Evolutionary conservation across 495 filamentous ascomycete species (phyloP).

Genomic region (Cryomyces minteri): DNA sequence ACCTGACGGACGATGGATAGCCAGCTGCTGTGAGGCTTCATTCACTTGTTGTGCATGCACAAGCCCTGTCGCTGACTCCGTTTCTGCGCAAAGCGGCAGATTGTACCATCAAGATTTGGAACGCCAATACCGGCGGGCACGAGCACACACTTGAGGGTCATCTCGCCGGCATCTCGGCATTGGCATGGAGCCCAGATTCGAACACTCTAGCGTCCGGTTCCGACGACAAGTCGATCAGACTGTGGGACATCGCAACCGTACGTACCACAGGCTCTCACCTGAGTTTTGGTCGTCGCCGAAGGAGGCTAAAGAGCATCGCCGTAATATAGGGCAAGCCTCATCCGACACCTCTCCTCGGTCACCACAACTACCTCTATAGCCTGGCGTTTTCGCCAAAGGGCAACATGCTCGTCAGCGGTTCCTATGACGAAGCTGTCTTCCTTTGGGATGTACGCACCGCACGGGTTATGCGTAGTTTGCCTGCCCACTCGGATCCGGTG

Average conservation of each 20-base stretch:
- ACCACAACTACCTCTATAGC: slow-evolving; percentile 90
- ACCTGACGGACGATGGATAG: slow-evolving; percentile 75
- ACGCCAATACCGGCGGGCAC: slow-evolving; percentile 54
- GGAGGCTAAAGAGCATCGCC: slow-evolving; percentile 3
- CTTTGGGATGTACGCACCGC: slow-evolving; percentile 87
- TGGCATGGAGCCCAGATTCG: slow-evolving; percentile 83
- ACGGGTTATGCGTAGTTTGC: slow-evolving; percentile 68
- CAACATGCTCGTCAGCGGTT: slow-evolving; percentile 85
- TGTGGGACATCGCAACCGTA: slow-evolving; percentile 76
- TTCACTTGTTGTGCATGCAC: background rate
- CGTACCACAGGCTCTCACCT: slow-evolving; percentile 12
- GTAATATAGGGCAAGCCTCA: slow-evolving; percentile 35
- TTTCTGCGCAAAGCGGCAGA: slow-evolving; percentile 44
- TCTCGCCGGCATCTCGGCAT: slow-evolving; percentile 72
- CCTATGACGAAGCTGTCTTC: slow-evolving; percentile 93
- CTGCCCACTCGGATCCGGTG: slow-evolving; percentile 89
- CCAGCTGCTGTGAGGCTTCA: slow-evolving; percentile 48
- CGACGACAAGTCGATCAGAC: slow-evolving; percentile 86
- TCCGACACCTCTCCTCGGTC: slow-evolving; percentile 51
- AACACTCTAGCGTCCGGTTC: slow-evolving; percentile 74
- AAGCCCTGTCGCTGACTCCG: no score
- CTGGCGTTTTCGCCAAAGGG: slow-evolving; percentile 91
- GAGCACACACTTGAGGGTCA: slow-evolving; percentile 85
- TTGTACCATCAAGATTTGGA: slow-evolving; percentile 78
- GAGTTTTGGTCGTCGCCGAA: background rate